phyloP scores from a whole-genome alignment of 2,329 filamentous ascomycete genomes.

The Neonectria magnoliae region DNA sequence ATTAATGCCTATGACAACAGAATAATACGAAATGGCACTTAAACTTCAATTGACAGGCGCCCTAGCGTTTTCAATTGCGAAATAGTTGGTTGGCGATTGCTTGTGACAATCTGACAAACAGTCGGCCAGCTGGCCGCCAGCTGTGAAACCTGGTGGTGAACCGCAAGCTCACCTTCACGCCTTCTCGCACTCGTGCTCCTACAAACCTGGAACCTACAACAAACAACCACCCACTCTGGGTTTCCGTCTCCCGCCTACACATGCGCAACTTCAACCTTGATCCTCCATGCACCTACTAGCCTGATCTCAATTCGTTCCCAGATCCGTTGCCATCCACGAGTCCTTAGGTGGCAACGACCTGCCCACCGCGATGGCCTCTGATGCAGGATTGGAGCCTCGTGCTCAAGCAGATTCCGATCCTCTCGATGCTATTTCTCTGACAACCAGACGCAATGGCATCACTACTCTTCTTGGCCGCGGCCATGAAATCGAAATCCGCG shows the following conservation, averaged over 20 bases:
- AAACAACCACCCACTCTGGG: not conserved
- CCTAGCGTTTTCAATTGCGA: not conserved
- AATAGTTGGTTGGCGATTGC: not conserved
- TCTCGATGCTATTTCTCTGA: not conserved
- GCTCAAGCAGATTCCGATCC: not conserved
- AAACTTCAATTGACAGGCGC: not conserved
- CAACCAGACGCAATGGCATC: conserved; percentile 33
- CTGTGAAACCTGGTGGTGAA: not conserved
- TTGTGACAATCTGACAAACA: not conserved
- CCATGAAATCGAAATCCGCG: conserved; percentile 45
- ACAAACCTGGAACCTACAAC: conserved; percentile 8
- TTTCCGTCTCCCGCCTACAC: not conserved
- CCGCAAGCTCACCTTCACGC: not conserved
- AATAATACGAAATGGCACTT: not conserved
- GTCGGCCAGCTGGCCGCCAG: not conserved
- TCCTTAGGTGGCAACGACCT: not conserved
- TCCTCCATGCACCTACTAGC: too few relatives aligned
- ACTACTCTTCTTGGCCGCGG: conserved; percentile 38
- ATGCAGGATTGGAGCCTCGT: not conserved
- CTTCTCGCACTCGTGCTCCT: not conserved
- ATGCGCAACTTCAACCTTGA: not conserved
- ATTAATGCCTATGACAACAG: not conserved
- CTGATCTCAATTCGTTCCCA: too few relatives aligned
- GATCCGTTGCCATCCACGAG: not conserved
- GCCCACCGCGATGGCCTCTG: not conserved